Conservation (phyloP, 352 stramenopile species). For the Phytopythium chamaehyphon region DNA sequence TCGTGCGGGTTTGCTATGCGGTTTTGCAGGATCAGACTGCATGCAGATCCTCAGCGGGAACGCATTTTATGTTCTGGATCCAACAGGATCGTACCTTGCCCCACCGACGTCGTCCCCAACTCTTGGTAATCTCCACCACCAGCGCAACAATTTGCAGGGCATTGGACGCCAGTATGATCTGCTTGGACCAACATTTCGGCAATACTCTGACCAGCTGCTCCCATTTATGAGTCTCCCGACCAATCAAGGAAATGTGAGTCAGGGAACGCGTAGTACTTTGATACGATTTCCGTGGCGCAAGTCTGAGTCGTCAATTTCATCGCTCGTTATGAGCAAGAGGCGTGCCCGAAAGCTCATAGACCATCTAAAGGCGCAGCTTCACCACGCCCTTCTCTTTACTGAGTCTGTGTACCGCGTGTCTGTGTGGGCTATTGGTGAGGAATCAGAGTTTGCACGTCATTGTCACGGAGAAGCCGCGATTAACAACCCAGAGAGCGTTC, state of each 20-base stretch:
- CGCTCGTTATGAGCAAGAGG: slow-evolving; percentile 23
- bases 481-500: slow-evolving; percentile 26
- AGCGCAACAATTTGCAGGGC: slow-evolving; percentile 1
- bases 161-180: slow-evolving; percentile 60
- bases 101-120: slow-evolving; percentile 9
- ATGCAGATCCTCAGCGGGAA: slow-evolving; percentile 76
- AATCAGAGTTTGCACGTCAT: slow-evolving; percentile 54
- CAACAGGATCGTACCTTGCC: slow-evolving; percentile 41
- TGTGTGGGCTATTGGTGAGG: slow-evolving; percentile 60
- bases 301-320: slow-evolving; percentile 29
- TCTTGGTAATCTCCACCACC: not conserved
- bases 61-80: slow-evolving; percentile 77
- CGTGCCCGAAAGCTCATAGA: slow-evolving; percentile 28
- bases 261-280: slow-evolving; percentile 48
- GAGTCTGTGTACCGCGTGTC: slow-evolving; percentile 56
- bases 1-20: slow-evolving; percentile 45
- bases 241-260: slow-evolving; percentile 46
- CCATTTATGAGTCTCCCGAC: slow-evolving; percentile 67
- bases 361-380: slow-evolving; percentile 40
- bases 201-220: slow-evolving; percentile 70
- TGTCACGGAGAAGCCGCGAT: slow-evolving; percentile 49
- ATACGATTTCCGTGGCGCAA: slow-evolving; percentile 73
- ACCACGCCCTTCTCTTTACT: slow-evolving; percentile 67
- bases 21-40: slow-evolving; percentile 67
- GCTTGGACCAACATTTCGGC: slow-evolving; percentile 48